Percentiles rank a stretch among this genome's conserved stretches.
These are phyloP conservation scores for Xylariales sp. DNA, from an alignment of 2,329 filamentous ascomycete genomes.

Conservation along the genomic window DNA sequence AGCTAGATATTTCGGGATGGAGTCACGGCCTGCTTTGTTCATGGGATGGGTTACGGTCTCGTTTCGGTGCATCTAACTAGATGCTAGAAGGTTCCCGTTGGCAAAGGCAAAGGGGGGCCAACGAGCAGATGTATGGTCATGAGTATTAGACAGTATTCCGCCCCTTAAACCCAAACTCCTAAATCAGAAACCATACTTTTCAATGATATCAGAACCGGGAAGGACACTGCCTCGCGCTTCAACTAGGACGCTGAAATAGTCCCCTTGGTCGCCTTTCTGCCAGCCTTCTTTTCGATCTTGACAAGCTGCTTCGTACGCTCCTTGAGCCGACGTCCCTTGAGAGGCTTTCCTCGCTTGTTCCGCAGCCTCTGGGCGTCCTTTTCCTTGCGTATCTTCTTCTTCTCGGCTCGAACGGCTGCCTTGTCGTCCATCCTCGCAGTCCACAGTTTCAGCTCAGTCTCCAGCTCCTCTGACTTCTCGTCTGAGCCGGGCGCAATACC, in stretches of 20 bases:
- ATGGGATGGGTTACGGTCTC: too few relatives aligned
- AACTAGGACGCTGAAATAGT: neutral
- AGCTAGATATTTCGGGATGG: too few relatives aligned
- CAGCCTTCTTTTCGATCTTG: slow-evolving; percentile 14
- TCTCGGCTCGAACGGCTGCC: slow-evolving; percentile 12
- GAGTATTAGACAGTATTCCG: too few relatives aligned
- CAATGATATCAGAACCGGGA: too few relatives aligned
- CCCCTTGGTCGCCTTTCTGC: slow-evolving; percentile 9
- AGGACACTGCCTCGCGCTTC: neutral
- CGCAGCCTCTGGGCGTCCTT: slow-evolving; percentile 16
- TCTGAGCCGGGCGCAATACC: slow-evolving; percentile 18
- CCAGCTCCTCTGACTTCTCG: slow-evolving; percentile 19
- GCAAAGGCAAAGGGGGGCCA: too few relatives aligned
- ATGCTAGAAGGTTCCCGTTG: too few relatives aligned
- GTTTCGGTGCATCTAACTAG: too few relatives aligned
- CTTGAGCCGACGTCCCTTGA: slow-evolving; percentile 16
- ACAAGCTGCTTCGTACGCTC: slow-evolving; percentile 13
- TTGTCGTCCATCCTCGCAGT: slow-evolving; percentile 14
- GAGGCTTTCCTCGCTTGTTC: slow-evolving; percentile 15
- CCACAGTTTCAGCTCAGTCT: slow-evolving; percentile 20
- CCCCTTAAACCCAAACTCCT: too few relatives aligned
- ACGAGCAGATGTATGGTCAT: too few relatives aligned
- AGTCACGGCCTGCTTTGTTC: too few relatives aligned
- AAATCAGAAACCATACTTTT: too few relatives aligned
- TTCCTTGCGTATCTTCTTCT: slow-evolving; percentile 16